A percentile compares a stretch with the other conserved stretches of the same genome.
Evolutionary conservation across 1,284 basidiomycete species (phyloP).

Genomic region (Cryptococcus sp.): DNA sequence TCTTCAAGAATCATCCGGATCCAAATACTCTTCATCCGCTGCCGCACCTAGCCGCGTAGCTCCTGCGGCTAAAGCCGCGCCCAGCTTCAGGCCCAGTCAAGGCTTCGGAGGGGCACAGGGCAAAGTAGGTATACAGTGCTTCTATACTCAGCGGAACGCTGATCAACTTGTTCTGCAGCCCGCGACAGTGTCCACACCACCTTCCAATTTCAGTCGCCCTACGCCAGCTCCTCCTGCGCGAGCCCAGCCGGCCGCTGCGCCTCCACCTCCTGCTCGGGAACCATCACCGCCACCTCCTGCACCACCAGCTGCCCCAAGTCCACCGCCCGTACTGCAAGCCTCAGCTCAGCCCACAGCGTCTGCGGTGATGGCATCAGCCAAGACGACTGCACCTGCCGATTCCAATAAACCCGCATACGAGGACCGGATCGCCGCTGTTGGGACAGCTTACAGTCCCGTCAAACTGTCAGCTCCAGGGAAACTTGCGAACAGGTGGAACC

Average conservation of each 20-base stretch:
- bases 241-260: conserved; percentile 49
- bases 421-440: conserved; percentile 77
- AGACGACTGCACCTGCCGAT: conserved; percentile 30
- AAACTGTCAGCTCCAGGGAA: conserved; percentile 74
- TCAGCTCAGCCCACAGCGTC: conserved; percentile 25
- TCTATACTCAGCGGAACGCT: neutral
- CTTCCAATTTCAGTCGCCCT: conserved; percentile 37
- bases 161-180: conserved; percentile 24
- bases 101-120: conserved; percentile 48
- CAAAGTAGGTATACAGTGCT: conserved; percentile 30
- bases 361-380: conserved; percentile 30
- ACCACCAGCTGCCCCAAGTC: conserved; percentile 53
- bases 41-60: conserved; percentile 34
- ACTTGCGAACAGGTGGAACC: conserved; percentile 75
- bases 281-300: conserved; percentile 58
- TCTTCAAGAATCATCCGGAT: conserved; percentile 87
- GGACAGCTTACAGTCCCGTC: conserved; percentile 85
- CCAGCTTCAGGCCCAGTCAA: conserved; percentile 47
- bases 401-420: conserved; percentile 70
- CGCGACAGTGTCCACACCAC: conserved; percentile 29
- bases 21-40: conserved; percentile 65
- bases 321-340: conserved; percentile 29
- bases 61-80: conserved; percentile 31
- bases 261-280: conserved; percentile 54
- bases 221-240: conserved; percentile 44